phyloP scores from a whole-genome alignment of 306 rosid species.

The Dryas drummondii region DNA sequence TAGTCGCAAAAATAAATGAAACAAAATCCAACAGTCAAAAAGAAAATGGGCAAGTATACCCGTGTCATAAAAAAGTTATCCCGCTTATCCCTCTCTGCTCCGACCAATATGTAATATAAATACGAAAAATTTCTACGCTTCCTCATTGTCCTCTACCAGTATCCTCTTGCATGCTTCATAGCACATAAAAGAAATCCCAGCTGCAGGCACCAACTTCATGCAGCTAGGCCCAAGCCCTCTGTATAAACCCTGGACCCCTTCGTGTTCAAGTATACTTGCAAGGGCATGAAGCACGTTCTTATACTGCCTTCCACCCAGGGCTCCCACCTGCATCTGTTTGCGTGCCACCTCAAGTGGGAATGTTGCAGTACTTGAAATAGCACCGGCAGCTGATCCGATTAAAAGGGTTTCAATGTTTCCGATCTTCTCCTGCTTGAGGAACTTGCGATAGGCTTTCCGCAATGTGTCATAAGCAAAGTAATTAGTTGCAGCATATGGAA shows the following conservation, averaged over 20 bases:
- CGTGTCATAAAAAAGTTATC: slow-evolving; percentile 11
- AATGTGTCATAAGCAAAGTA: slow-evolving; percentile 85
- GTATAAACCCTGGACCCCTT: slow-evolving; percentile 78
- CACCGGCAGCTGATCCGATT: slow-evolving; percentile 93
- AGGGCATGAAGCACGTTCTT: slow-evolving; percentile 79
- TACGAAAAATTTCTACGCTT: slow-evolving; percentile 37
- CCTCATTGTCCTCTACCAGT: slow-evolving; percentile 56
- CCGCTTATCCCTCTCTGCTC: slow-evolving; percentile 15
- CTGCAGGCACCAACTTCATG: slow-evolving; percentile 92
- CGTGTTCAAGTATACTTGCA: slow-evolving; percentile 71
- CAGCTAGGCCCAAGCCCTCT: slow-evolving; percentile 95
- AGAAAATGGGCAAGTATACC: slow-evolving; percentile 13
- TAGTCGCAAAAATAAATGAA: slow-evolving; percentile 6
- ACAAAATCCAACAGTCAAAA: slow-evolving; percentile 20
- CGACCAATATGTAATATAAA: background rate
- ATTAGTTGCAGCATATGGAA: slow-evolving; percentile 88
- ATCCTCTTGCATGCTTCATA: slow-evolving; percentile 95
- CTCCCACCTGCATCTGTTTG: slow-evolving; percentile 97
- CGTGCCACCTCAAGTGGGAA: slow-evolving; percentile 99
- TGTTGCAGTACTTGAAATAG: slow-evolving; percentile 84
- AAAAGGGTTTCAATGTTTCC: slow-evolving; percentile 95
- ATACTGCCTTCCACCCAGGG: slow-evolving; percentile 82
- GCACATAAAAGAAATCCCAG: slow-evolving; percentile 97
- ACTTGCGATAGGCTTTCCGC: slow-evolving; percentile 68
- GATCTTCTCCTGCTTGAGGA: slow-evolving; percentile 71